These are phyloP conservation scores for Thalassiosira tumida DNA, from an alignment of 352 stramenopile species.

Conservation along the genomic window DNA sequence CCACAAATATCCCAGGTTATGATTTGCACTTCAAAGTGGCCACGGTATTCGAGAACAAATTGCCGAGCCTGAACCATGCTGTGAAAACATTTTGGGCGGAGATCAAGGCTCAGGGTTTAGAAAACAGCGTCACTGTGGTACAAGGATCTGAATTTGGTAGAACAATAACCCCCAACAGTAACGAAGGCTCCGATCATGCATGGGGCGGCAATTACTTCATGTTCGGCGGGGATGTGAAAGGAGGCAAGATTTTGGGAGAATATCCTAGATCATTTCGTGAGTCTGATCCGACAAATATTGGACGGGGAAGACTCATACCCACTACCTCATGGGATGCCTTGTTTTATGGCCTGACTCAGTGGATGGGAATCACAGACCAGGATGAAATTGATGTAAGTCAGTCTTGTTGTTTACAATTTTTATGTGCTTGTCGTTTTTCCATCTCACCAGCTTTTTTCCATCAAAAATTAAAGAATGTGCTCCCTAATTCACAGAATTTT, in stretches of 20 bases:
- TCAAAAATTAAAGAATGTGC: slow-evolving; percentile 43
- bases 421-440: not conserved
- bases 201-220: slow-evolving; percentile 84
- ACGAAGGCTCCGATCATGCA: slow-evolving; percentile 84
- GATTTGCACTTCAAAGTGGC: slow-evolving; percentile 87
- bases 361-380: slow-evolving; percentile 83
- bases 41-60: slow-evolving; percentile 75
- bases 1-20: slow-evolving; percentile 67
- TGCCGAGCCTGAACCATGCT: slow-evolving; percentile 82
- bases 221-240: slow-evolving; percentile 84
- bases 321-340: slow-evolving; percentile 81
- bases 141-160: slow-evolving; percentile 86
- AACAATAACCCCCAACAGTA: slow-evolving; percentile 87
- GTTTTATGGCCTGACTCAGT: slow-evolving; percentile 74
- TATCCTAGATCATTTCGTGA: slow-evolving; percentile 85
- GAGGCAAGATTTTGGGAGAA: slow-evolving; percentile 82
- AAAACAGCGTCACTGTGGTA: slow-evolving; percentile 80
- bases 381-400: slow-evolving; percentile 71
- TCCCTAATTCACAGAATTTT: slow-evolving; percentile 75
- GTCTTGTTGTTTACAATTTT: not conserved
- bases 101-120: slow-evolving; percentile 80
- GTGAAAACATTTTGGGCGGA: slow-evolving; percentile 84
- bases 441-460: not conserved
- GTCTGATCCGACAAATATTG: slow-evolving; percentile 77
- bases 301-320: slow-evolving; percentile 77